Base-by-base conservation (phyloP, 1,139 yeast genomes). In the Arxiozyma slooffiae region DNA sequence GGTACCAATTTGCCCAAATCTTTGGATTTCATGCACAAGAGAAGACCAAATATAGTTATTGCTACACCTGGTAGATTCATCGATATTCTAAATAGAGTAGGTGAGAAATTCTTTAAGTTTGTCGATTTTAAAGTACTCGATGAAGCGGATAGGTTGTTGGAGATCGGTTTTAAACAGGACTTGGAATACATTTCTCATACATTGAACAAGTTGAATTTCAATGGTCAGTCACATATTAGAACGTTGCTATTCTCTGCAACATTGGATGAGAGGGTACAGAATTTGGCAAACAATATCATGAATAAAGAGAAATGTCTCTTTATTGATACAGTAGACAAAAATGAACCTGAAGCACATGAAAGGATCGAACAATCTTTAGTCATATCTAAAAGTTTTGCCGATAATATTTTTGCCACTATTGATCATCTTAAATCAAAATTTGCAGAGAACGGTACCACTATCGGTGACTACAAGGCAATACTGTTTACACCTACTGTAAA, bases 1-100 rank as follows among this genome's bases (percentile, higher is more conserved):
- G 83, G 82, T 39, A 70, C 76, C 23, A 67, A 72, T 46, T 71
- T 71, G 57, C 60, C 57, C 44, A 56, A 54, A 14, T 77, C 76
- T 55, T 61, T 75, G 46, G 60, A 57, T 30, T 65, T 66, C 21
- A 60, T 72, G 61, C 48, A 53, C 36, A 57, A 57, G 23, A 49
- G 54, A 16, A 63, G 64, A 51, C 77, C 76, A 17, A 75, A 76
- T 40, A 80, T 90, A 57, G 78, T 88, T 43, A 85, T 89, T 54
- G 95, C 89, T 17, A 89, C 97, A 4, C 97, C 97, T 1, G 97
- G 97, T 56, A 78, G 97, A 70, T 74, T 89, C 53, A 67, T 75
- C 51, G 95, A 84, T 59, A 70, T 78, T 53, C 68, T 88, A 51
- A 70, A 71, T 38, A 72, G 71, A 44, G 74, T 74, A 50, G 76